These are phyloP conservation scores for Curvularia sp. DNA, from an alignment of 2,329 filamentous ascomycete genomes.

Conservation along the genomic window DNA sequence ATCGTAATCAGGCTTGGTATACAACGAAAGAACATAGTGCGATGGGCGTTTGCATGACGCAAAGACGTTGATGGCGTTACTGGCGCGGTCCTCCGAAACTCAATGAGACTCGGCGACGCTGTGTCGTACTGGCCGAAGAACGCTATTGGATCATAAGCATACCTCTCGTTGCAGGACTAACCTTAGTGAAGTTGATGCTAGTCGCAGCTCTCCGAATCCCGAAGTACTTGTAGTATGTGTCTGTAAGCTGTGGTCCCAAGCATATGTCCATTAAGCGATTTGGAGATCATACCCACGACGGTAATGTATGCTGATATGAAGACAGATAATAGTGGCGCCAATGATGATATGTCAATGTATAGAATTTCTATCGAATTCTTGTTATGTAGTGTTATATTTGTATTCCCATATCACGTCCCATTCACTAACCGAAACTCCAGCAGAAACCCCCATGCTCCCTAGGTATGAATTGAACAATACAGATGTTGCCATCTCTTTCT, in stretches of 20 bases:
- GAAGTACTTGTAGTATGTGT: not conserved
- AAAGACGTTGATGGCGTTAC: not conserved
- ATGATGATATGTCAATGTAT: not conserved
- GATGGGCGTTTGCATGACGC: not conserved
- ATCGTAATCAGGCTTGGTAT: not conserved
- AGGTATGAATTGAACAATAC: not conserved
- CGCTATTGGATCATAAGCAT: not conserved
- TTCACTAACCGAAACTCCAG: not conserved
- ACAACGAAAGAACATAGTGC: not conserved
- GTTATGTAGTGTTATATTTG: not conserved
- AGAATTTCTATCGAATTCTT: not conserved
- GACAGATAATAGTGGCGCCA: not conserved
- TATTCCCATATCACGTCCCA: not conserved
- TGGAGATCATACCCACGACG: not conserved
- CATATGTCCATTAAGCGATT: not conserved
- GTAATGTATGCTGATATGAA: not conserved
- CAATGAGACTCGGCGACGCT: not conserved
- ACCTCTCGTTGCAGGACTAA: not conserved
- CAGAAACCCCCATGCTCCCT: not conserved
- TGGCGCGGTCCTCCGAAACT: not conserved
- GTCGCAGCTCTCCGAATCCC: not conserved
- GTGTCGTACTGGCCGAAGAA: not conserved
- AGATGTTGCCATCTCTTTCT: too few relatives aligned
- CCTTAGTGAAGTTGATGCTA: not conserved
- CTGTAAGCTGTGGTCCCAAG: not conserved